Percentiles rank a stretch among this genome's conserved stretches.
Evolutionary conservation across 257 asterid genomes (phyloP).

Genomic region (Apocynum venetum): DNA sequence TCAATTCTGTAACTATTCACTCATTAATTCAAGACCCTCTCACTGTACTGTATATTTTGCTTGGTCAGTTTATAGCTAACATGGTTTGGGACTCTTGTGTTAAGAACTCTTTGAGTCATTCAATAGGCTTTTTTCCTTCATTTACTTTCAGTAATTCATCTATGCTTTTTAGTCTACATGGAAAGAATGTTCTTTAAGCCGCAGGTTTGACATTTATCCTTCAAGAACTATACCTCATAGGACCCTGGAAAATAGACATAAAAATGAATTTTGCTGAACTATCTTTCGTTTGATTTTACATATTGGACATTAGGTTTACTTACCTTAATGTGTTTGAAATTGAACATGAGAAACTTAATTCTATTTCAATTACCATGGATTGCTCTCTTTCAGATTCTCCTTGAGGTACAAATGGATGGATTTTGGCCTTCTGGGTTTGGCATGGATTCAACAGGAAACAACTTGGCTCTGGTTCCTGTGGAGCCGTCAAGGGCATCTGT

Average conservation of each 20-base stretch:
- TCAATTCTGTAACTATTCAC: neutral
- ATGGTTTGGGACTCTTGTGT: neutral
- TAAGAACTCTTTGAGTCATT: neutral
- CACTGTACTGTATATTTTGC: neutral
- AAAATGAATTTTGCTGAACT: neutral
- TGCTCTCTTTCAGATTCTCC: conserved; percentile 60
- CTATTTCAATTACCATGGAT: neutral
- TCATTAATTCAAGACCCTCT: neutral
- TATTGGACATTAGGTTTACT: neutral
- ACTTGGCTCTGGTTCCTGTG: conserved; percentile 72
- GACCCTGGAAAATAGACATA: neutral
- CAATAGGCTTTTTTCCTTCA: neutral
- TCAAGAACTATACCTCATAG: neutral
- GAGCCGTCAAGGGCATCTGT: conserved; percentile 72
- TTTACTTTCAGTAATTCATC: neutral
- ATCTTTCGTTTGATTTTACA: neutral
- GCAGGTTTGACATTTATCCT: neutral
- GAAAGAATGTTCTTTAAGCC: neutral
- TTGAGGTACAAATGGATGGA: conserved; percentile 63
- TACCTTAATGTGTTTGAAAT: neutral
- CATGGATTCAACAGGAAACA: conserved; percentile 81
- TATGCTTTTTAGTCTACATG: too few species aligned
- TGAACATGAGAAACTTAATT: neutral
- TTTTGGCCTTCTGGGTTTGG: conserved; percentile 35
- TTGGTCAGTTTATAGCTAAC: neutral